Conservation (phyloP, 805 yeast species). For the Clavispora phyllophila region DNA sequence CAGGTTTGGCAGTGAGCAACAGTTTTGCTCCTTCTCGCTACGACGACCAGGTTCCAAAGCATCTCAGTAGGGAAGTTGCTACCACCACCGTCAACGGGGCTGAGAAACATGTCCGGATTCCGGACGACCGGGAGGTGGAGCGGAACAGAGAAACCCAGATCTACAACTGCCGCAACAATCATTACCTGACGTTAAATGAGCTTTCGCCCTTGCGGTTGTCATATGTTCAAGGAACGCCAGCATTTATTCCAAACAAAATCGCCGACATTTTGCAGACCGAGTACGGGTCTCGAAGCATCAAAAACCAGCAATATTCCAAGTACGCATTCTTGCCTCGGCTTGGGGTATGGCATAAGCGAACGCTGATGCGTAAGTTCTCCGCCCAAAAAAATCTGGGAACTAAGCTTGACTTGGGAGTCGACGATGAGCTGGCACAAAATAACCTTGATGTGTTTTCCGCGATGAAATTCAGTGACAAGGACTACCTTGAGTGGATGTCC, state of each 20-base stretch:
- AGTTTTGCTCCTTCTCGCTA: slow-evolving; percentile 19
- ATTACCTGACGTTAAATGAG: slow-evolving; percentile 24
- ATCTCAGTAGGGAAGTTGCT: background rate
- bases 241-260: slow-evolving; percentile 23
- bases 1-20: slow-evolving; percentile 35
- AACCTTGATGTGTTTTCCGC: slow-evolving; percentile 8
- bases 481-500: slow-evolving; percentile 17
- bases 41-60: slow-evolving; percentile 5
- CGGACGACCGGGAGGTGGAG: slow-evolving; percentile 1
- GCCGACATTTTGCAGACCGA: slow-evolving; percentile 22
- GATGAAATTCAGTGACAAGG: slow-evolving; percentile 18
- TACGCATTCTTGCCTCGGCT: slow-evolving; percentile 18
- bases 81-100: slow-evolving; percentile 2
- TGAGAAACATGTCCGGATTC: slow-evolving; percentile 2
- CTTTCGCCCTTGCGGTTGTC: slow-evolving; percentile 8
- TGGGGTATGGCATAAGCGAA: slow-evolving; percentile 14
- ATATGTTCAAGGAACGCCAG: slow-evolving; percentile 14
- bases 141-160: slow-evolving; percentile 20
- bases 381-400: slow-evolving; percentile 9
- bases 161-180: slow-evolving; percentile 31
- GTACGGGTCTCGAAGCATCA: slow-evolving; percentile 19
- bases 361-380: slow-evolving; percentile 1
- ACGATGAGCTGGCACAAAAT: slow-evolving; percentile 9
- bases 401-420: slow-evolving; percentile 1
- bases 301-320: slow-evolving; percentile 9